phyloP scores from a whole-genome alignment of 805 yeast genomes.

The Saccharomycopsis sp. region DNA sequence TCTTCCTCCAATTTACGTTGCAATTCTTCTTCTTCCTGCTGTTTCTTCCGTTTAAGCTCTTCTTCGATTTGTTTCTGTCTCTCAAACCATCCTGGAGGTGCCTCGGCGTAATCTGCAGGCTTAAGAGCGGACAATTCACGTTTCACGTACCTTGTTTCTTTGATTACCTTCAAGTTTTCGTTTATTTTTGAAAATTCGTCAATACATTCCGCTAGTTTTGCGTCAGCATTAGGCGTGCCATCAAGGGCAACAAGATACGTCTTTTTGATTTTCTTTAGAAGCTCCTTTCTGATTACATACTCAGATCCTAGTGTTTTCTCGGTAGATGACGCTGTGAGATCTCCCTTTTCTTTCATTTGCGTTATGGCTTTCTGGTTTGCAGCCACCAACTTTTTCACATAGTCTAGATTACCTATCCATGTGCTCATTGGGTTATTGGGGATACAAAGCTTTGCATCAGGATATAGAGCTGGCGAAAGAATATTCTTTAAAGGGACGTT shows the following conservation, averaged over 20 bases:
- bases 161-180: neutral
- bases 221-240: constrained; percentile 3
- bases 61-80: constrained; percentile 15
- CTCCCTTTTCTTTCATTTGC: constrained; percentile 21
- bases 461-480: constrained; percentile 33
- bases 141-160: neutral
- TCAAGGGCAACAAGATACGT: neutral
- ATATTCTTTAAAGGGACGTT: constrained; percentile 40
- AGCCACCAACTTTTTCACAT: constrained; percentile 12
- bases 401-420: constrained; percentile 18
- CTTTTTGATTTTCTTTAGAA: neutral
- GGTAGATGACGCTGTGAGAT: neutral
- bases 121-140: constrained; percentile 6
- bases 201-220: neutral
- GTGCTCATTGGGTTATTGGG: constrained; percentile 8
- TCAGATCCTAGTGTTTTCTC: neutral
- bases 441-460: constrained; percentile 11
- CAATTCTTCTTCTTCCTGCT: constrained; percentile 6
- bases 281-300: neutral
- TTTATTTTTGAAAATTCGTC: neutral
- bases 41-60: constrained; percentile 16
- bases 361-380: constrained; percentile 19
- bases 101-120: constrained; percentile 14
- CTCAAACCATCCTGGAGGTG: constrained; percentile 20
- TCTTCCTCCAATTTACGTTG: constrained; percentile 7